phyloP scores from a whole-genome alignment of 2,329 filamentous ascomycete genomes.

The Botryotinia convoluta region DNA sequence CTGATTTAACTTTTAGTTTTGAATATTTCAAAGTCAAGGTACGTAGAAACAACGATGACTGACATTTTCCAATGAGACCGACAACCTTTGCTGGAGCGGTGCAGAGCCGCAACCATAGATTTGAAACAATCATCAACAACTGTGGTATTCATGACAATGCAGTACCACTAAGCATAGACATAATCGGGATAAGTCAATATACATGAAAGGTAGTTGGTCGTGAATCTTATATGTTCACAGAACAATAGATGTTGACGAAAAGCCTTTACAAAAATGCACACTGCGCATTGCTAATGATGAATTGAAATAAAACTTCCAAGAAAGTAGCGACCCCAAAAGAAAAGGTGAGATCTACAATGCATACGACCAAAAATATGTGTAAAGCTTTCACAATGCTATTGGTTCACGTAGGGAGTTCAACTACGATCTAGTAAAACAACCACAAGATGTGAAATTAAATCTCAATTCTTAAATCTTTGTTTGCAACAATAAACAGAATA shows the following conservation, averaged over 20 bases:
- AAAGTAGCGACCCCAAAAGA: neutral
- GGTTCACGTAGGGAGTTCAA: neutral
- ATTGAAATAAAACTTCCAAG: neutral
- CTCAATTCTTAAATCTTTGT: neutral
- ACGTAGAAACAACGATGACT: neutral
- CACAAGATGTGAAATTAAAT: neutral
- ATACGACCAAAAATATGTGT: neutral
- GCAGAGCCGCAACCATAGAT: neutral
- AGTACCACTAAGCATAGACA: neutral
- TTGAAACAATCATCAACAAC: neutral
- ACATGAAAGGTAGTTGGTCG: neutral
- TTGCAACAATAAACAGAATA: neutral
- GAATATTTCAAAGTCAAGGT: neutral
- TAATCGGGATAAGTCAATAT: neutral
- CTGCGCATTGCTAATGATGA: neutral
- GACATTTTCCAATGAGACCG: neutral
- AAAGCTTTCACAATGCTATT: neutral
- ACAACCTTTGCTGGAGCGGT: neutral
- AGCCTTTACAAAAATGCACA: neutral
- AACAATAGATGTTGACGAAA: neutral
- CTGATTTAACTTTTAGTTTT: neutral
- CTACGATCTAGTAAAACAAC: neutral
- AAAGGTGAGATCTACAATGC: neutral
- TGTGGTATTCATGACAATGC: neutral
- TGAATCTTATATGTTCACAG: neutral